These are phyloP conservation scores for Coemansia sp. DNA, from an alignment of 192 early-diverging fungal genomes.

Conservation along the genomic window DNA sequence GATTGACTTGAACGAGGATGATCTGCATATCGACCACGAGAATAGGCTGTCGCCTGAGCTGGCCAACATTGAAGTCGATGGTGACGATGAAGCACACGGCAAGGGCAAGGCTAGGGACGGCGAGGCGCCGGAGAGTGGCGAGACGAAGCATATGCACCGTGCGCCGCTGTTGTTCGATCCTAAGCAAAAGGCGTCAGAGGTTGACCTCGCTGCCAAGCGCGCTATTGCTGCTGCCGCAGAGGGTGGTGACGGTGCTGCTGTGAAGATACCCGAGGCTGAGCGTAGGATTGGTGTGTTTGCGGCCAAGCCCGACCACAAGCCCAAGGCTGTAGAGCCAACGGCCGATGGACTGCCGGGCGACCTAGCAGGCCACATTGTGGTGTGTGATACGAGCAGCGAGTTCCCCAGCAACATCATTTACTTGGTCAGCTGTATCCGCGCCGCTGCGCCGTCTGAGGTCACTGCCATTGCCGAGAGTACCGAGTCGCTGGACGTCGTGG, in stretches of 20 bases:
- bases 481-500: background rate
- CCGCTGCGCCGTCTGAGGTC: conserved; percentile 53
- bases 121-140: conserved; percentile 15
- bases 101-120: conserved; percentile 19
- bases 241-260: background rate
- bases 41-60: conserved; percentile 38
- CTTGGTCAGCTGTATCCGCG: conserved; percentile 67
- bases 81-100: conserved; percentile 6
- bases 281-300: background rate
- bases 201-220: conserved; percentile 19
- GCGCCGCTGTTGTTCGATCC: conserved; percentile 52
- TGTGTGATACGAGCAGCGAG: conserved; percentile 60
- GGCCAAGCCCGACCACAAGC: background rate
- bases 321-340: conserved; percentile 20
- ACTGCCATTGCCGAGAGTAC: conserved; percentile 19
- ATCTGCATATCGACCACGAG: background rate
- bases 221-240: conserved; percentile 3
- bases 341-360: conserved; percentile 39
- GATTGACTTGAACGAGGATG: conserved; percentile 22
- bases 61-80: conserved; percentile 34
- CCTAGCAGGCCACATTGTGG: conserved; percentile 61
- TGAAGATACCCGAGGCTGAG: background rate
- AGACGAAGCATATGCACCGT: conserved; percentile 25
- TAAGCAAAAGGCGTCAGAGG: conserved; percentile 20
- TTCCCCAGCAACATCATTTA: conserved; percentile 71